These are phyloP conservation scores for Rhododendron griersonianum DNA, from an alignment of 148 eudicot genomes.

Conservation along the genomic window DNA sequence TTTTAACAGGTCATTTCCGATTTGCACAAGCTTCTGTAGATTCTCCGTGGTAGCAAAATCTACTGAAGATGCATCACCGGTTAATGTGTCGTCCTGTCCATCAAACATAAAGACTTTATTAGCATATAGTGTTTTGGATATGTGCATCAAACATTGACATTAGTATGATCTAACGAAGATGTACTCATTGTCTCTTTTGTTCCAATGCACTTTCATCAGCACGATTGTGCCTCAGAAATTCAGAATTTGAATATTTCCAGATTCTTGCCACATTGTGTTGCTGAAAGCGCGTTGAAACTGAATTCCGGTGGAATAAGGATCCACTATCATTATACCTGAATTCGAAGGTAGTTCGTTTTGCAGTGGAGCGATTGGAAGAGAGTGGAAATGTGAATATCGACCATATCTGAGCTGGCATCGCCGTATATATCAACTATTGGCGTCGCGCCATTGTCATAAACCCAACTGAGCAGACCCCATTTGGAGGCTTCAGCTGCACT, in stretches of 20 bases:
- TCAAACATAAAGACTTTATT: not conserved
- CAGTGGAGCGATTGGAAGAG: slow-evolving; percentile 22
- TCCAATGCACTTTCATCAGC: not conserved
- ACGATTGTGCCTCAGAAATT: not conserved
- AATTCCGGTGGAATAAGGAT: not conserved
- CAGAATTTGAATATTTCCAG: not conserved
- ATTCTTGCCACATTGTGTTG: not conserved
- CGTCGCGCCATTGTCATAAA: slow-evolving; percentile 17
- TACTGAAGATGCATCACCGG: slow-evolving; percentile 43
- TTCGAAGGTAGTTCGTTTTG: slow-evolving; percentile 33
- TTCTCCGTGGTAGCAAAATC: slow-evolving; percentile 58
- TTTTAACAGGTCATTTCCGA: slow-evolving; percentile 43
- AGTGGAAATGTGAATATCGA: slow-evolving; percentile 27
- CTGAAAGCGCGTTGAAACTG: not conserved
- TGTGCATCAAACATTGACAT: not conserved
- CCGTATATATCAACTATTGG: slow-evolving; percentile 26
- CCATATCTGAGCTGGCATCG: slow-evolving; percentile 40
- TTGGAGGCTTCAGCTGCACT: slow-evolving; percentile 21
- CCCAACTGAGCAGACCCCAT: slow-evolving; percentile 36
- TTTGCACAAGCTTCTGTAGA: slow-evolving; percentile 42
- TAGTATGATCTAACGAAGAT: not conserved
- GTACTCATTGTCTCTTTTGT: not conserved
- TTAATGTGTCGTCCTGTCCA: slow-evolving; percentile 47
- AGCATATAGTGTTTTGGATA: too few species aligned
- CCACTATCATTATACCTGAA: slow-evolving; percentile 20